Evolutionary conservation across 2,329 filamentous ascomycete genomes (phyloP).

Genomic region (Trichoderma koningiopsis): DNA sequence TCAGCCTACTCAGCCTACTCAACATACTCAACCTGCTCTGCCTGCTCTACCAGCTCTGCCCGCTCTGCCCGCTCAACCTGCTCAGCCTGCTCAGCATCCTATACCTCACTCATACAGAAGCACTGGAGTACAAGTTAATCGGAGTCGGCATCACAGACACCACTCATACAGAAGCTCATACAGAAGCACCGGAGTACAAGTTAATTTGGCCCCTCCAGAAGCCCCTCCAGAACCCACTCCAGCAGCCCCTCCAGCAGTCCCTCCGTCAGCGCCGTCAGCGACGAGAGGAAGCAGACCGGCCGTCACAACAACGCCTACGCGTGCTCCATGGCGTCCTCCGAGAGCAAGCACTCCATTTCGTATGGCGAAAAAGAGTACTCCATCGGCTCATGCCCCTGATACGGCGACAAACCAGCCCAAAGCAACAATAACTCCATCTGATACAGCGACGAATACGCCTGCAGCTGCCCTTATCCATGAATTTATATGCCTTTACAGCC

Average conservation of each 20-base stretch:
- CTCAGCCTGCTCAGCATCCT: neutral
- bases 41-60: too few species aligned
- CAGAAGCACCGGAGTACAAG: neutral
- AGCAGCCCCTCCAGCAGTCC: neutral
- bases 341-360: neutral
- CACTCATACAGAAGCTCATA: neutral
- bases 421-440: neutral
- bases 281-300: neutral
- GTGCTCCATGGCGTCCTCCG: neutral
- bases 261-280: neutral
- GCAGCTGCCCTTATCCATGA: constrained; percentile 73
- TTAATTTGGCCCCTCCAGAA: neutral
- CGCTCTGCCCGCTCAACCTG: neutral
- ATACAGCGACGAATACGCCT: neutral
- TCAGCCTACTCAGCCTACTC: too few species aligned
- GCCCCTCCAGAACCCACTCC: neutral
- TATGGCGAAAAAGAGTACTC: neutral
- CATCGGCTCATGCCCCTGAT: neutral
- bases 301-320: neutral
- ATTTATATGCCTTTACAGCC: constrained; percentile 83
- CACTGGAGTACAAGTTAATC: neutral
- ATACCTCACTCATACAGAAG: neutral
- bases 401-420: neutral
- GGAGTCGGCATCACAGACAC: neutral
- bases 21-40: too few species aligned